Evolutionary conservation across 768 basidiomycete genomes (phyloP).

Genomic region (Epithele typhae): DNA sequence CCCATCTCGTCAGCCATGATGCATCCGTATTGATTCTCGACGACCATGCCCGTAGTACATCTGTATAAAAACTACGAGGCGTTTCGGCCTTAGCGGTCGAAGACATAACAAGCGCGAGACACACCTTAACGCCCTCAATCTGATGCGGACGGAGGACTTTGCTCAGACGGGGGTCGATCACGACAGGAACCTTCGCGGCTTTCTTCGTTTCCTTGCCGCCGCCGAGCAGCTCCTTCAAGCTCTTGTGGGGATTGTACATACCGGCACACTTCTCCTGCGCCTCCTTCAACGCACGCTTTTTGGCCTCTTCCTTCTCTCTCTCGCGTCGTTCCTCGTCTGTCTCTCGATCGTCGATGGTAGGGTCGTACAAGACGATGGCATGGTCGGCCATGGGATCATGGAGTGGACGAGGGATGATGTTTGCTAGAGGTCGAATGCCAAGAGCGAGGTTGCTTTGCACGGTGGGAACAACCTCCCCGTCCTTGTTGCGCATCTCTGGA

Average conservation of each 20-base stretch:
- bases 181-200: constrained; percentile 84
- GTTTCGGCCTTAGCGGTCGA: background rate
- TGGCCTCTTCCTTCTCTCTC: constrained; percentile 69
- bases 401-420: constrained; percentile 84
- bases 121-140: constrained; percentile 94
- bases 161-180: constrained; percentile 84
- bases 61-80: constrained; percentile 81
- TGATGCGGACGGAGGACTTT: constrained; percentile 97
- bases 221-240: constrained; percentile 72
- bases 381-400: constrained; percentile 98
- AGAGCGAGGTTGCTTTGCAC: constrained; percentile 67
- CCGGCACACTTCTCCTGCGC: constrained; percentile 68
- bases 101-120: constrained; percentile 10
- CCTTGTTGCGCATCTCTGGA: constrained; percentile 72
- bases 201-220: constrained; percentile 66
- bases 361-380: constrained; percentile 95
- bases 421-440: constrained; percentile 78
- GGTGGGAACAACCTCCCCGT: constrained; percentile 56
- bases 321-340: constrained; percentile 82
- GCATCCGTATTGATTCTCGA: constrained; percentile 87
- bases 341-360: constrained; percentile 89
- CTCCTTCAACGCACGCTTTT: constrained; percentile 56
- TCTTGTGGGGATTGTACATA: constrained; percentile 90
- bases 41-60: constrained; percentile 91
- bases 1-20: constrained; percentile 99